Evolutionary conservation across 2,329 filamentous ascomycete genomes (phyloP), one percentile per base, ranked within the genome.

Genomic region (Lachnellula occidentalis): DNA sequence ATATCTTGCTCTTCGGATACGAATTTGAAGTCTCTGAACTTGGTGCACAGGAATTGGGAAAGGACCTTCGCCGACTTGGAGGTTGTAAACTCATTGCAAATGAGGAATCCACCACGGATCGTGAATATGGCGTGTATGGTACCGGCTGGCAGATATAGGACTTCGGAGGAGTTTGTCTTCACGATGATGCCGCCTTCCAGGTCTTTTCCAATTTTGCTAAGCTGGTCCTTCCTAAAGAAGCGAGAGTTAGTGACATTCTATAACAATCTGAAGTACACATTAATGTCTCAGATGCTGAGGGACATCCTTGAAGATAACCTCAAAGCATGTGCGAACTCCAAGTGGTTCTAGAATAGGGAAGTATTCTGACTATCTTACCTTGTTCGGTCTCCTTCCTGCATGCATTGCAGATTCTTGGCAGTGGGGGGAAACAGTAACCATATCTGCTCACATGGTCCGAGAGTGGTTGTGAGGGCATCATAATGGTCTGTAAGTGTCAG

Each of bases 341-440:
- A 31, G 27, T 11, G 27, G 27, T 11, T 31, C 9, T 31, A 11
- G 27, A 31, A 11, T 31, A 31, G 9, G 9, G 27, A 11, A 31
- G 11, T 31, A 9, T 11, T 31, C 9, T 31, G 27, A 31, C 27
- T 31, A 11, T 31, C 27, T 11, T 31, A 31, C 31, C 46, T 49
- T 14, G 53, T 50, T 2, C 54, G 48, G 11, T 57, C 54, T 3
- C 43, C 48, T 12, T 48, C 22, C 11, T 48, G 24, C 45, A 59
- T 50, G 17, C 52, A 27, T 19, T 14, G 15, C 15, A 61, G 51
- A 45, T 61, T 59, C 9, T 54, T 46, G 5, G 14, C 8, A 9
- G 59, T 61, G 11, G 54, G 57, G 43, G 57, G 57, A 37, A 59
- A 61, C 5, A 45, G 12, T 3, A 61, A 34, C 54, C 57, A 59